Conservation (phyloP, 2,329 filamentous ascomycete species). For the Penicillium sp. region DNA sequence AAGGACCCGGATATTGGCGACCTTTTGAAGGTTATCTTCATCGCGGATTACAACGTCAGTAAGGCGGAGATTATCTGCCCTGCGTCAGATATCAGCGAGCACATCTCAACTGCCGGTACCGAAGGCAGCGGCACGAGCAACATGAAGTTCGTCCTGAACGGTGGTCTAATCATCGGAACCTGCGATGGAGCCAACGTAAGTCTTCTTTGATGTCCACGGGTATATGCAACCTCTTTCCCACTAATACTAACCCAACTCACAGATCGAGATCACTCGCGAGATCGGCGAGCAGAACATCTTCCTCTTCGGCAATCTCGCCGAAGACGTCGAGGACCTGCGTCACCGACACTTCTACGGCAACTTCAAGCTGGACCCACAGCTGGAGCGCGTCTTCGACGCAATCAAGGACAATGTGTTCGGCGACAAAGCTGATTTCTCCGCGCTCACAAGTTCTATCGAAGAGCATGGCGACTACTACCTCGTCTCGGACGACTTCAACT, state of each 20-base stretch:
- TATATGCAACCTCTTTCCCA: neutral
- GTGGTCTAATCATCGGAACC: slow-evolving; percentile 94
- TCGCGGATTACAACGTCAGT: slow-evolving; percentile 98
- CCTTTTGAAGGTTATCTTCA: slow-evolving; percentile 91
- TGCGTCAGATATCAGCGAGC: slow-evolving; percentile 94
- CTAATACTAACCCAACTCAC: slow-evolving; percentile 7
- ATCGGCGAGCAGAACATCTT: slow-evolving; percentile 97
- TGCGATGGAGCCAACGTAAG: slow-evolving; percentile 95
- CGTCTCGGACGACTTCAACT: slow-evolving; percentile 95
- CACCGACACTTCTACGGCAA: slow-evolving; percentile 82
- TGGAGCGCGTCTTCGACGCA: slow-evolving; percentile 77
- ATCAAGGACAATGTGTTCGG: slow-evolving; percentile 83
- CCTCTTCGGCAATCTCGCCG: slow-evolving; percentile 92
- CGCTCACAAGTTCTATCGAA: slow-evolving; percentile 78
- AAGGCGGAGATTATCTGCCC: slow-evolving; percentile 97
- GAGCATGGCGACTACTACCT: slow-evolving; percentile 98
- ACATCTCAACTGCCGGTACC: slow-evolving; percentile 96
- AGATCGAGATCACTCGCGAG: slow-evolving; percentile 97
- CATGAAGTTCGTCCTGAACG: slow-evolving; percentile 99
- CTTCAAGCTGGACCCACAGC: slow-evolving; percentile 72
- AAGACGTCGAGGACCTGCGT: slow-evolving; percentile 94
- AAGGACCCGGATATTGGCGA: slow-evolving; percentile 89
- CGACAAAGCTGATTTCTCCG: slow-evolving; percentile 72
- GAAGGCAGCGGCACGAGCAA: slow-evolving; percentile 88
- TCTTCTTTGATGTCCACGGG: slow-evolving; percentile 17